phyloP scores from a whole-genome alignment of 345 rosid genomes.

The Rhodamnia argentea region DNA sequence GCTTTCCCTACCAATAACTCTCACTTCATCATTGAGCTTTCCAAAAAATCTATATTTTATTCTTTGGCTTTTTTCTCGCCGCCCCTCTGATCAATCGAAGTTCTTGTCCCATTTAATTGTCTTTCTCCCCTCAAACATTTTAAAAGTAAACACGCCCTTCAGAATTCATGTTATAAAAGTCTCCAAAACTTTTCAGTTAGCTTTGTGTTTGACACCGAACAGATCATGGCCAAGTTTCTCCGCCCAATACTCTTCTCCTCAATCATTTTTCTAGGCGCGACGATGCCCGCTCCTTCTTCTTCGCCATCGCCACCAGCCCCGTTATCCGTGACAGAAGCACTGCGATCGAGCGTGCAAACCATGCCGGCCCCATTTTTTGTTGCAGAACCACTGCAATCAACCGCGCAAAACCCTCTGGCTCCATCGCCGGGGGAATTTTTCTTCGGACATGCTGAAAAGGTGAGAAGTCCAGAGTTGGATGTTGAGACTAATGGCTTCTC shows the following conservation, averaged over 20 bases:
- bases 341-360: not conserved
- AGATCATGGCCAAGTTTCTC: not conserved
- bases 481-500: not conserved
- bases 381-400: fast-evolving
- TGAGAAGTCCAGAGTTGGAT: not conserved
- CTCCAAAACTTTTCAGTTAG: not conserved
- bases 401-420: not conserved
- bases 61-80: not conserved
- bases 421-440: not conserved
- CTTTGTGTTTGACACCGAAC: not conserved
- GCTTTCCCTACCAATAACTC: not conserved
- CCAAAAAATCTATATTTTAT: not conserved
- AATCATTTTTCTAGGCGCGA: not conserved
- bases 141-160: not conserved
- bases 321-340: fast-evolving
- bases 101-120: not conserved
- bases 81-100: not conserved
- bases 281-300: not conserved
- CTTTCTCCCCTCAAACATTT: not conserved
- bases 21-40: not conserved
- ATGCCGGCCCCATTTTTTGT: not conserved
- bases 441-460: not conserved
- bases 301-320: not conserved
- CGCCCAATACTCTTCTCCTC: not conserved
- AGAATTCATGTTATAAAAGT: not conserved